These are phyloP conservation scores for Wickerhamiella parazyma DNA, from an alignment of 805 yeast genomes.

Conservation along the genomic window DNA sequence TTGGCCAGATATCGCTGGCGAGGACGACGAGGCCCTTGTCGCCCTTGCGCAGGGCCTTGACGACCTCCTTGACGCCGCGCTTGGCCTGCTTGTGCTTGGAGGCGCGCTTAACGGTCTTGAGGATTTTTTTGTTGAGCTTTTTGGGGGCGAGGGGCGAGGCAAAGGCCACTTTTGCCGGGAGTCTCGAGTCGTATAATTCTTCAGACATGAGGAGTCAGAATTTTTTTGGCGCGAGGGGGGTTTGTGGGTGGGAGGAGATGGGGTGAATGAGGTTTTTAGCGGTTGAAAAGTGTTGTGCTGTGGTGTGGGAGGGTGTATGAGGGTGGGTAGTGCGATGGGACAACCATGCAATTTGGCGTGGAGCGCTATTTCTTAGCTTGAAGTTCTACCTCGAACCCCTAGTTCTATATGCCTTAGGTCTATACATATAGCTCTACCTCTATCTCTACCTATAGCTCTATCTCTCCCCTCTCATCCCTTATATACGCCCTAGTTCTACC, in stretches of 20 bases:
- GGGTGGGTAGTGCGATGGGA: no score
- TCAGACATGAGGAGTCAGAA: slow-evolving; percentile 32
- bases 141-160: slow-evolving; percentile 93
- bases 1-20: slow-evolving; percentile 97
- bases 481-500: no score
- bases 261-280: no score
- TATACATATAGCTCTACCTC: no score
- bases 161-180: slow-evolving; percentile 82
- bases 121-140: slow-evolving; percentile 85
- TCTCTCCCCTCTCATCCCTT: no score
- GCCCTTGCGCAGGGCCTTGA: slow-evolving; percentile 93
- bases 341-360: no score
- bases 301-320: no score
- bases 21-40: slow-evolving; percentile 92
- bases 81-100: slow-evolving; percentile 96
- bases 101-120: slow-evolving; percentile 94
- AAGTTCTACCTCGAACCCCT: no score
- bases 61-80: slow-evolving; percentile 98
- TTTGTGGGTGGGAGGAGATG: not conserved
- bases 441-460: no score
- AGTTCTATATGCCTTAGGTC: no score
- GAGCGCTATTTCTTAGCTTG: no score
- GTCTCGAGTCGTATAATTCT: slow-evolving; percentile 72
- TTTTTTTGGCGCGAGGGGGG: not conserved
- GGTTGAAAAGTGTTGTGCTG: no score